Percentiles rank a stretch among this genome's conserved stretches.
These are phyloP conservation scores for Talaromyces sp. DNA, from an alignment of 2,329 filamentous ascomycete species.

Conservation along the genomic window DNA sequence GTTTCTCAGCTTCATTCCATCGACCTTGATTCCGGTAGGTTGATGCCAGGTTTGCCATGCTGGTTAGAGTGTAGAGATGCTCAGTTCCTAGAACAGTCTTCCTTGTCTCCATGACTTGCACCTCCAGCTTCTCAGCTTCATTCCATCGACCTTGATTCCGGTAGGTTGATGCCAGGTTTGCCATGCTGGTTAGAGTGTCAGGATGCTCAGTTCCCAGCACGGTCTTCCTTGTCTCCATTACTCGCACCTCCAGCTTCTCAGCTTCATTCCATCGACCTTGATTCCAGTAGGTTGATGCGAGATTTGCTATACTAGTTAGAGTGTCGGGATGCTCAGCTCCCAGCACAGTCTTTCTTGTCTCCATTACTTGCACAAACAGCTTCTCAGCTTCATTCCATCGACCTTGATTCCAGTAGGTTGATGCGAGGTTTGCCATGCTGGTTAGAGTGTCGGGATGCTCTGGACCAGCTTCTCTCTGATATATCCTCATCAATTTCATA, in stretches of 20 bases:
- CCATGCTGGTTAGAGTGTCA: neutral
- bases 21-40: neutral
- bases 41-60: conserved; percentile 8
- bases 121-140: neutral
- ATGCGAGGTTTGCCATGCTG: neutral
- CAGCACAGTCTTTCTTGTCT: conserved; percentile 18
- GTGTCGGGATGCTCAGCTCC: conserved; percentile 23
- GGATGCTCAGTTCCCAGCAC: no score
- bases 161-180: no score
- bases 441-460: neutral
- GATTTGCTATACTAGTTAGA: no score
- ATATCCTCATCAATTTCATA: neutral
- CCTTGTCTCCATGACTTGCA: no score
- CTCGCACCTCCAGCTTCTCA: neutral
- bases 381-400: conserved; percentile 22
- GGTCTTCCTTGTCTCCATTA: no score
- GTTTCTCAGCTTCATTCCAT: conserved; percentile 21
- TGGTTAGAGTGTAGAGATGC: no score
- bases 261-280: neutral
- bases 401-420: conserved; percentile 17
- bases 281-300: no score
- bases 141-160: neutral
- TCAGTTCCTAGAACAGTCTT: no score
- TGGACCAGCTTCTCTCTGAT: neutral
- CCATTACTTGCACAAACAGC: neutral